phyloP scores from a whole-genome alignment of 2,329 filamentous ascomycete species.

The Orbilia ellipsospora region DNA sequence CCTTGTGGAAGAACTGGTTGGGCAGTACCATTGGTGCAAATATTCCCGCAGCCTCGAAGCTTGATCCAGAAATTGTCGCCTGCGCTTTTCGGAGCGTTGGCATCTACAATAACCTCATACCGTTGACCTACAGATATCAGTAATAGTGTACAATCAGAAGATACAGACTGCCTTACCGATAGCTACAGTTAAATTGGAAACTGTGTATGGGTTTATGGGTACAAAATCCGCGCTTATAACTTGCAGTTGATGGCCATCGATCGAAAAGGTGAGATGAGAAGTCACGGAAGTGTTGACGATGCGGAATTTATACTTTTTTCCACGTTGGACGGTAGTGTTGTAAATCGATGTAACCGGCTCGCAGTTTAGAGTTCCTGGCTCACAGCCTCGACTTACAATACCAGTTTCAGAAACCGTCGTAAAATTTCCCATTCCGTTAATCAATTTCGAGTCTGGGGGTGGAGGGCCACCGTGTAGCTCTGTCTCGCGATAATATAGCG shows the following conservation, averaged over 20 bases:
- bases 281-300: no score
- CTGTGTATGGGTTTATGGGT: constrained; percentile 68
- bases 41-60: no score
- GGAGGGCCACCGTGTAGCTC: constrained; percentile 47
- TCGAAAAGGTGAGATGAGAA: no score
- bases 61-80: no score
- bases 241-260: constrained; percentile 68
- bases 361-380: constrained; percentile 10
- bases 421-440: constrained; percentile 52
- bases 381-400: neutral
- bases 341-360: constrained; percentile 36
- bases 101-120: constrained; percentile 63
- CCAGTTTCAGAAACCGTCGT: constrained; percentile 27
- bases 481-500: constrained; percentile 27
- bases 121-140: constrained; percentile 61
- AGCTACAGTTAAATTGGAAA: no score
- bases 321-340: constrained; percentile 61
- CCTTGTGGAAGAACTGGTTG: no score
- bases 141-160: neutral
- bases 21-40: no score
- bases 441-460: constrained; percentile 51
- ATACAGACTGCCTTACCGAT: no score
- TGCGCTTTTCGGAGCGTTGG: no score
- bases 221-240: constrained; percentile 72
- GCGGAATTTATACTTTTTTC: constrained; percentile 59